Conservation (phyloP, 202 grass and related monocot genomes). For the Brachypodium distachyon region DNA sequence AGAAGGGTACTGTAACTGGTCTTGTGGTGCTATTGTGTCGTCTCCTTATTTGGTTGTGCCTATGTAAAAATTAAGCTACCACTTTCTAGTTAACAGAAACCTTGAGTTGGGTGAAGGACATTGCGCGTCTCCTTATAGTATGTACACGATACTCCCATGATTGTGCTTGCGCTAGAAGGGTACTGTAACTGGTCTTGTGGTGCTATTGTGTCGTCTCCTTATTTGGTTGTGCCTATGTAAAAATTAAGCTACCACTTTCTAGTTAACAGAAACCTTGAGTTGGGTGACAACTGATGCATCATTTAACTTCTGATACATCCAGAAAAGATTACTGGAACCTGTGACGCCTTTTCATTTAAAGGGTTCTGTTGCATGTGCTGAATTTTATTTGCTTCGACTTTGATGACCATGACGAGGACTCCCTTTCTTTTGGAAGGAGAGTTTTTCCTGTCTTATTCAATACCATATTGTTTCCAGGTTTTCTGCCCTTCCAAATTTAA, state of each 20-base stretch:
- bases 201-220: not conserved
- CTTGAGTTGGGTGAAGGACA: not conserved
- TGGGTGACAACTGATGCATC: not conserved
- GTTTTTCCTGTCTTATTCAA: not conserved
- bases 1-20: not conserved
- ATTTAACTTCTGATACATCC: not conserved
- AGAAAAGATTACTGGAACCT: not conserved
- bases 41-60: not conserved
- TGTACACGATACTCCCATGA: not conserved
- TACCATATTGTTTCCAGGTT: not conserved
- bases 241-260: not conserved
- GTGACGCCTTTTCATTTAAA: not conserved
- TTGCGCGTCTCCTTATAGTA: not conserved
- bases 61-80: not conserved
- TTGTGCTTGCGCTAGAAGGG: not conserved
- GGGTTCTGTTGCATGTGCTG: not conserved
- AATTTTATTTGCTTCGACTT: conserved; percentile 1
- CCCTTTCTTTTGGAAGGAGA: not conserved
- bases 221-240: not conserved
- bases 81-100: not conserved
- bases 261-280: not conserved
- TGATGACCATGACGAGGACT: not conserved
- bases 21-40: not conserved
- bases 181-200: not conserved
- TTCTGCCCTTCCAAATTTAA: not conserved